Base-by-base conservation (phyloP, 2,329 filamentous ascomycete species). In the Nectriaceae sp. region DNA sequence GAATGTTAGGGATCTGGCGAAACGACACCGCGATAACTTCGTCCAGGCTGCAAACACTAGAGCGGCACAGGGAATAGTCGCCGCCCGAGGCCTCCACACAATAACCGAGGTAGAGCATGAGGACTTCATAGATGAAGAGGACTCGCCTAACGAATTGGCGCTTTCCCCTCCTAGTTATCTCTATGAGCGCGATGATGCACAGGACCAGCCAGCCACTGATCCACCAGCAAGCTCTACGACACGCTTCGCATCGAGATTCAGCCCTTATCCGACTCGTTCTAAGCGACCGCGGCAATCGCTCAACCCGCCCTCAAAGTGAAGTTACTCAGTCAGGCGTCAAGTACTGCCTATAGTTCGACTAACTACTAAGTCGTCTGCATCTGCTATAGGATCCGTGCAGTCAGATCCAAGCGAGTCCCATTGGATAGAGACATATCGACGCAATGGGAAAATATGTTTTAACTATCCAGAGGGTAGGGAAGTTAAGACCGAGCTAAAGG, bases 1-100 rank as follows among this genome's bases (percentile, higher is more conserved):
- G 40, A 75, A 76, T 57, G 54, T 58, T 1, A 60, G 70, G 49
- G 69, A 75, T 38, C 55, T 68, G 53, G 70, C 73, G 4, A 60
- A 65, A 49, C 49, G 58, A 21, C 55, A 72, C 42, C 67, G 74
- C 11, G 63, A 73, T 47, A 39, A 33, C n/a, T 64, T 71, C 36
- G 68, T 73, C 21, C 45, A 49, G 21, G 50, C 46, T 5, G 65
- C 64, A 26, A 70, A 72, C 42, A 45, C 48, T 16, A 56, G 42
- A 47, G 52, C 42, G 15, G 8, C 40, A 21, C 15, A 29, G 19
- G 19, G 4, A 4, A 37, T 26, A 11, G 26, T 24, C 10, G 36
- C 37, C 5, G 43, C 35, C 15, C 21, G n/a, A 38, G n/a, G 33
- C 21, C 11, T 31, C 20, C 31, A 26, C n/a, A 43, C 37, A 21